Evolutionary conservation across 1,284 basidiomycete species (phyloP).

Genomic region (Trametes polyzona): DNA sequence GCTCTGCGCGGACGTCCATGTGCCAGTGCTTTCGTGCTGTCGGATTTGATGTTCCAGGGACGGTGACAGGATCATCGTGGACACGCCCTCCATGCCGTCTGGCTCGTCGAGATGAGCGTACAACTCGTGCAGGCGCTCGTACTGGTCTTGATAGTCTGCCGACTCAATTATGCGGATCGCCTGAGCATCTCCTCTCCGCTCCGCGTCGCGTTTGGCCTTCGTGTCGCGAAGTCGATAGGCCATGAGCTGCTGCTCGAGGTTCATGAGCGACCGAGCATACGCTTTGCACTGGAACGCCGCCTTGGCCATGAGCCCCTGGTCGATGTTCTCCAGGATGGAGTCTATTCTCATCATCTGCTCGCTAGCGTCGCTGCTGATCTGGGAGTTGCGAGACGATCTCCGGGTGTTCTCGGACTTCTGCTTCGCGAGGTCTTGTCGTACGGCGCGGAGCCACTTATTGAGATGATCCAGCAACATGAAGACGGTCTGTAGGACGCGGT

Average conservation of each 20-base stretch:
- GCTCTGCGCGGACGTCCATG: slow-evolving; percentile 98
- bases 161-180: background rate
- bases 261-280: slow-evolving; percentile 93
- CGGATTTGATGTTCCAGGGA: slow-evolving; percentile 97
- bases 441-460: slow-evolving; percentile 84
- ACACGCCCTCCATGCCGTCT: slow-evolving; percentile 99
- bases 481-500: no score
- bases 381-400: slow-evolving; percentile 39
- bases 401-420: slow-evolving; percentile 52
- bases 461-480: slow-evolving; percentile 97
- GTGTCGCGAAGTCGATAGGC: slow-evolving; percentile 51
- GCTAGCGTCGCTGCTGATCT: slow-evolving; percentile 44
- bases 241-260: slow-evolving; percentile 86
- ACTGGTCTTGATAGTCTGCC: slow-evolving; percentile 60
- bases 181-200: background rate
- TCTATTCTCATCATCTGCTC: slow-evolving; percentile 75
- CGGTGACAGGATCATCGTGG: slow-evolving; percentile 86
- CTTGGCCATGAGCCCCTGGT: slow-evolving; percentile 89
- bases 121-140: slow-evolving; percentile 93
- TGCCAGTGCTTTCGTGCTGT: slow-evolving; percentile 96
- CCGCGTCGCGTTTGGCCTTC: slow-evolving; percentile 33
- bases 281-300: slow-evolving; percentile 95
- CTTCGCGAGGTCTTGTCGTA: slow-evolving; percentile 59
- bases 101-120: slow-evolving; percentile 97
- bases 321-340: slow-evolving; percentile 80